These are phyloP conservation scores for Chaetomium sp. DNA, from an alignment of 2,329 filamentous ascomycete genomes.

Conservation along the genomic window DNA sequence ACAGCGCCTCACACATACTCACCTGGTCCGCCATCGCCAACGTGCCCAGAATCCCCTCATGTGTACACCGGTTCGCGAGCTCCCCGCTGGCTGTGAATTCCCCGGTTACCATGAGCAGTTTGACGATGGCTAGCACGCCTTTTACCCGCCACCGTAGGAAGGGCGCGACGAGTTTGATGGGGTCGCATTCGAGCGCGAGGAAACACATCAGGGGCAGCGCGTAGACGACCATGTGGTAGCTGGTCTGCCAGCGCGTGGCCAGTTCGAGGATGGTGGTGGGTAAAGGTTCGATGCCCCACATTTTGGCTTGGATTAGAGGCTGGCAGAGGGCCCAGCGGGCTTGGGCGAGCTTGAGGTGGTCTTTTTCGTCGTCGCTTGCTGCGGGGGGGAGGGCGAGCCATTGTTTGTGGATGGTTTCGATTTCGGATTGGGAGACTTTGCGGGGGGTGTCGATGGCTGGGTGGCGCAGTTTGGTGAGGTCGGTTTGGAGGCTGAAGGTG, in stretches of 20 bases:
- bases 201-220: conserved; percentile 44
- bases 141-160: conserved; percentile 47
- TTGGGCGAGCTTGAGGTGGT: conserved; percentile 25
- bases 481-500: conserved; percentile 38
- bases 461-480: conserved; percentile 30
- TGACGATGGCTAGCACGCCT: conserved; percentile 45
- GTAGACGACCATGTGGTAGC: conserved; percentile 35
- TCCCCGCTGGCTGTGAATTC: conserved; percentile 31
- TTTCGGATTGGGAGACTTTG: conserved; percentile 20
- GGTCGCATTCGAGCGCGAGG: conserved; percentile 41
- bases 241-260: conserved; percentile 39
- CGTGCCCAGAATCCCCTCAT: conserved; percentile 23
- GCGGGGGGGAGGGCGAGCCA: conserved; percentile 16
- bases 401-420: conserved; percentile 25
- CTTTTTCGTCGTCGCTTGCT: conserved; percentile 7
- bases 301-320: conserved; percentile 31
- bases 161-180: conserved; percentile 43
- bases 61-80: conserved; percentile 23
- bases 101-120: conserved; percentile 45
- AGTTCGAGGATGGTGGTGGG: conserved; percentile 39
- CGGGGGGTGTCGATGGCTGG: conserved; percentile 26
- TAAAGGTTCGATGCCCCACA: conserved; percentile 47
- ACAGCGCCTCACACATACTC: conserved; percentile 46
- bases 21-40: conserved; percentile 45
- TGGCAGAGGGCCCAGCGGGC: conserved; percentile 34